These are phyloP conservation scores for Roridomyces roridus DNA, from an alignment of 768 basidiomycete genomes.

Conservation along the genomic window DNA sequence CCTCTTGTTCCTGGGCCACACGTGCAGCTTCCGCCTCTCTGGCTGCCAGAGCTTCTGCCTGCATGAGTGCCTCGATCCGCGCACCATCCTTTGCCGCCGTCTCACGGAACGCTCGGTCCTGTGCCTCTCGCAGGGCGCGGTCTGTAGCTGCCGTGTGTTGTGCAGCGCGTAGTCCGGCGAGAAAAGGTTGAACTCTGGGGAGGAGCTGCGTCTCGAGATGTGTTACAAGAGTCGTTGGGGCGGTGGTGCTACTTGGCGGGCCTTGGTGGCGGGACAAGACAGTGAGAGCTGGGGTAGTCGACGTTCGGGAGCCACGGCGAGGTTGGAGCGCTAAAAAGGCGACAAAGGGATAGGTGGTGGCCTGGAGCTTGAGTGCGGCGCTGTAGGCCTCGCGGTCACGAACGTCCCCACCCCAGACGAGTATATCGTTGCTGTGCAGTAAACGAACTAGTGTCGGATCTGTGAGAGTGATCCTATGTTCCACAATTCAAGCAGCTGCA, in stretches of 20 bases:
- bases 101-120: constrained; percentile 80
- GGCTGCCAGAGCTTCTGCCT: constrained; percentile 40
- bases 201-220: constrained; percentile 78
- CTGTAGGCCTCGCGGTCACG: constrained; percentile 81
- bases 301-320: constrained; percentile 47
- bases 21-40: constrained; percentile 40
- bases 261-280: constrained; percentile 90
- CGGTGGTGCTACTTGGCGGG: constrained; percentile 60
- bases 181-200: constrained; percentile 81
- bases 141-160: constrained; percentile 57
- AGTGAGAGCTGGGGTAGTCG: constrained; percentile 62
- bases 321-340: constrained; percentile 92
- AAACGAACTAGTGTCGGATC: constrained; percentile 72
- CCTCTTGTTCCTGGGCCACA: constrained; percentile 35
- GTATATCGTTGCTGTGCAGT: constrained; percentile 74
- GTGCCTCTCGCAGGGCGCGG: constrained; percentile 74
- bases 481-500: neutral
- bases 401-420: constrained; percentile 95
- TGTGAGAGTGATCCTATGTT: constrained; percentile 71
- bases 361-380: constrained; percentile 68
- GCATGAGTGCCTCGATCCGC: constrained; percentile 62
- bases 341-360: constrained; percentile 92
- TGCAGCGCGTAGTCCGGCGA: constrained; percentile 63
- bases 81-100: constrained; percentile 71
- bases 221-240: constrained; percentile 63